Evolutionary conservation across 345 rosid species (phyloP), one percentile per base, ranked within the genome.

Genomic region (Pseudoturritis turrita): DNA sequence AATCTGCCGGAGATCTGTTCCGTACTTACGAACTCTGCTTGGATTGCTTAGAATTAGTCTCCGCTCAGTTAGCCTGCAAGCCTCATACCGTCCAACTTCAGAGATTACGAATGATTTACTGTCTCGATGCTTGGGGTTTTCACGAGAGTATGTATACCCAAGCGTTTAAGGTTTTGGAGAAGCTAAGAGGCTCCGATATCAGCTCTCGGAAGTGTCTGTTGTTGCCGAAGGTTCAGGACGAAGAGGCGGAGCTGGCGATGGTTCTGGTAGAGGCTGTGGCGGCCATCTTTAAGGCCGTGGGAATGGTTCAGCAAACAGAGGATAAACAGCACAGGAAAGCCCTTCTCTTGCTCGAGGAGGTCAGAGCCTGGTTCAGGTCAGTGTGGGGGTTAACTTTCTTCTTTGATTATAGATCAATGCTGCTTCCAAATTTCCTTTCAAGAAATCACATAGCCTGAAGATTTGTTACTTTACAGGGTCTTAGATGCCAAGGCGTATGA

Each of bases 51-150:
- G 96, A 88, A 1, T 51, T 73, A 10, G 65, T 91, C 22, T 78
- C 96, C 12, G 80, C 94, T 12, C 96, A 91, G 86, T 71, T 95
- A 61, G 70, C 85, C 4, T 78, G 97, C 28, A 85, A 87, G 80
- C 84, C 85, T 21, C 84, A 83, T 65, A 62, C 80, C 4, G 69
- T 88, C 12, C 85, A 87, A 50, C 12, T 74, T 21, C 94, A 89
- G 83, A 55, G 96, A 62, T 12, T 81, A 21, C 70, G 91, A 29
- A 43, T 91, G 63, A 6, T 89, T 36, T 67, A 74, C 14, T 83
- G 89, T 75, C 75, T 89, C 60, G 87, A 84, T 39, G 76, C 70
- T 3, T 88, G 88, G 75, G 89, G 84, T 33, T 46, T 77, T 60
- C 80, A 83, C 15, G 75, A 50, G 29, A 89, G 79, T 21, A 89